phyloP scores from a whole-genome alignment of 352 stramenopile genomes.

The Peronospora destructor region DNA sequence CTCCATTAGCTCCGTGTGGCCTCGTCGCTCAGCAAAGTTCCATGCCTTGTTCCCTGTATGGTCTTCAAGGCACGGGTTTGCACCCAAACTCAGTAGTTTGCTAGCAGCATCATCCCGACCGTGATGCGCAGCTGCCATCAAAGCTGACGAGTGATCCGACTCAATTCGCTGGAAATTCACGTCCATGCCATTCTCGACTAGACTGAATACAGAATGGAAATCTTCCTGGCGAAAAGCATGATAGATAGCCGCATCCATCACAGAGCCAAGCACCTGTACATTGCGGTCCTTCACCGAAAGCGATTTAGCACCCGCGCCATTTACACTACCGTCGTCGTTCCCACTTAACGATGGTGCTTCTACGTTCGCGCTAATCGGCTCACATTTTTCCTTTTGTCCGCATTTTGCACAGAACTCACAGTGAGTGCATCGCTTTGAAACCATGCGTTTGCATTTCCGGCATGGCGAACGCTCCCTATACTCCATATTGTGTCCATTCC shows the following conservation, averaged over 20 bases:
- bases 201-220: constrained; percentile 73
- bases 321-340: constrained; percentile 6
- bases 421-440: constrained; percentile 58
- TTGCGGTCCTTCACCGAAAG: constrained; percentile 70
- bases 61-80: constrained; percentile 57
- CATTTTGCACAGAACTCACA: constrained; percentile 72
- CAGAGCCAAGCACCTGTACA: constrained; percentile 68
- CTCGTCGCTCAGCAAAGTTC: constrained; percentile 62
- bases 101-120: constrained; percentile 65
- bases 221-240: constrained; percentile 71
- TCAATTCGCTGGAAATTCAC: constrained; percentile 83
- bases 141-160: constrained; percentile 60
- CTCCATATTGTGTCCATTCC: constrained; percentile 63
- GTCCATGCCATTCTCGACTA: constrained; percentile 79
- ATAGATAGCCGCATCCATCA: constrained; percentile 80
- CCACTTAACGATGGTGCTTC: constrained; percentile 6
- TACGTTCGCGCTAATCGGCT: constrained; percentile 23
- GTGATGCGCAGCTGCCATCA: constrained; percentile 77
- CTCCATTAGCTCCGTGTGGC: constrained; percentile 59
- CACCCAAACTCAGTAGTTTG: constrained; percentile 56
- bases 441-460: constrained; percentile 66
- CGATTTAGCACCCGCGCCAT: constrained; percentile 16
- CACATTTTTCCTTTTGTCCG: constrained; percentile 59
- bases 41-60: constrained; percentile 49
- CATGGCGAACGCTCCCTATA: constrained; percentile 62